Evolutionary conservation across 1,284 basidiomycete species (phyloP), one percentile per base, ranked within the genome.

Genomic region (Trametes hirsuta): DNA sequence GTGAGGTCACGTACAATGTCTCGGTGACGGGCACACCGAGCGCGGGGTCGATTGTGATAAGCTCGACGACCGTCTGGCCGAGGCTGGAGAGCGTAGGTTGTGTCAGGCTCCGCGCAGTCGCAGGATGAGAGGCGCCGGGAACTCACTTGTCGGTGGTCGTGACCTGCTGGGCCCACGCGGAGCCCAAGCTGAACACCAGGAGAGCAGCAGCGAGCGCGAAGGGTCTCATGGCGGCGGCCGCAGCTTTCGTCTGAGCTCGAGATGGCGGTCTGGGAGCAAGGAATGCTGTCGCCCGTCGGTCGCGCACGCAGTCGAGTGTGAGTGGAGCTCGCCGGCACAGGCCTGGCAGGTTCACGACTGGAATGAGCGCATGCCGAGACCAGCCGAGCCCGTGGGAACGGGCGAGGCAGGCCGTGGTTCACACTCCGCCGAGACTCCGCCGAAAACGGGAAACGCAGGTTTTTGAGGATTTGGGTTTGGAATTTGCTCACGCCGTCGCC

Each of bases 1-100:
- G 8, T 30, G 5, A 6, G 18, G 6, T 10, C 18, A 65, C 81
- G 51, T 61, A 86, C 86, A 88, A 53, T 6, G 75, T 76, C 35
- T 70, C 62, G 3, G 87, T 87, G 0, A 74, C 73, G 1, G 77
- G 69, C 15, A 77, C 15, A 24, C 82, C 84, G 12, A 68, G 58
- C 5, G 66, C 60, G 4, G 70, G 69, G 66, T 86, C 78, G 18
- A 74, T 66, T 9, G 83, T 81, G 58, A 85, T 55, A 47, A 81
- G 75, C 62, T 85, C 79, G 36, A 88, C 79, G 47, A 90, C 74
- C 0, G 85, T 81, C 25, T 77, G 68, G 11, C 87, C 88, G 47
- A 72, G 70, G 4, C 85, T 88, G 40, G 60, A 44, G 21, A 48
- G 9, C 41, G 49, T 37, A 9, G 24, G 39, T 22, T n/a, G 48